Percentiles rank a stretch among this genome's conserved stretches.
phyloP scores from a whole-genome alignment of 2,329 filamentous ascomycete genomes.

The Endoconidiophora laricicola region DNA sequence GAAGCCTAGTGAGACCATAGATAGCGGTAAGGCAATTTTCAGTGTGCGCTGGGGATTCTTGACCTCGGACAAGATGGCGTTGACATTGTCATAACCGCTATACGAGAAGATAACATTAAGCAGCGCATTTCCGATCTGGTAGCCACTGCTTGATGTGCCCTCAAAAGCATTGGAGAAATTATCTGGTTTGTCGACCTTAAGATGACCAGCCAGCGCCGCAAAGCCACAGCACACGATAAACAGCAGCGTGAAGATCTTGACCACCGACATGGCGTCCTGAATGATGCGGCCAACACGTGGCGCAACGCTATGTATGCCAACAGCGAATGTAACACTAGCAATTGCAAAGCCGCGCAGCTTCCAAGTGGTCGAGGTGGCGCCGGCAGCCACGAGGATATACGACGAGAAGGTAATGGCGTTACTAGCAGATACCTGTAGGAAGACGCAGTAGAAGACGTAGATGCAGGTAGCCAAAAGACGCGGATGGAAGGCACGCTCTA shows the following conservation, averaged over 20 bases:
- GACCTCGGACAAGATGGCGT: constrained; percentile 42
- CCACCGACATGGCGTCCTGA: constrained; percentile 40
- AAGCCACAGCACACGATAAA: constrained; percentile 46
- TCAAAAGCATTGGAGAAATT: constrained; percentile 42
- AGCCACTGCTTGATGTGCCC: constrained; percentile 26
- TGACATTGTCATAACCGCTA: constrained; percentile 47
- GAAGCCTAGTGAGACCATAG: constrained; percentile 33
- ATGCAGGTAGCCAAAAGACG: constrained; percentile 42
- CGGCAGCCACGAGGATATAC: constrained; percentile 39
- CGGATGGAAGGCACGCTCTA: constrained; percentile 43
- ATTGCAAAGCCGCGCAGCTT: constrained; percentile 38
- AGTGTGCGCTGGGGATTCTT: constrained; percentile 38
- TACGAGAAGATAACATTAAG: constrained; percentile 43
- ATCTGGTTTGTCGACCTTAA: constrained; percentile 30
- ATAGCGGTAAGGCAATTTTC: constrained; percentile 37
- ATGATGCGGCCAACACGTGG: constrained; percentile 43
- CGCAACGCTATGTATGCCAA: constrained; percentile 31
- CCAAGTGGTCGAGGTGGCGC: constrained; percentile 35
- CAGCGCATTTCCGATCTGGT: constrained; percentile 35
- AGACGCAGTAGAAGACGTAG: constrained; percentile 41
- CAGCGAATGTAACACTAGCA: constrained; percentile 36
- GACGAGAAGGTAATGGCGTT: constrained; percentile 42
- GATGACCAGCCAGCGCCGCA: constrained; percentile 34
- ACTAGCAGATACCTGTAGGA: constrained; percentile 42
- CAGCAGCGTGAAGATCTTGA: constrained; percentile 42